A percentile compares a stretch with the other conserved stretches of the same genome.
Conservation (phyloP, 176 grass and related monocot genomes). For the Oryza officinalis region DNA sequence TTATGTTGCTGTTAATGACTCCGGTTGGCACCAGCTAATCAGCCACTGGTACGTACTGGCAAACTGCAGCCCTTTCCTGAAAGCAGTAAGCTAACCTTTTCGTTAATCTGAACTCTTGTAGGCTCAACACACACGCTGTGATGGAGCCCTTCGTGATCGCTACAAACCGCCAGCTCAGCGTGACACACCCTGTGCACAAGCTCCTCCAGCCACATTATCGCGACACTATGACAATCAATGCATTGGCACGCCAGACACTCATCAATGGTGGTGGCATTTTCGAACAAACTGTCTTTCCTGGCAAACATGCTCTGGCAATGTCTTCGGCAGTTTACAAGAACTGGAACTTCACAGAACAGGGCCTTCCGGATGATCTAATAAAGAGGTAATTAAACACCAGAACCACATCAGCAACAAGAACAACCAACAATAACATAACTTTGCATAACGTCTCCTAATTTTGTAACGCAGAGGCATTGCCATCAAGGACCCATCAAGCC, state of each 20-base stretch:
- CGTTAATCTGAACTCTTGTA: neutral
- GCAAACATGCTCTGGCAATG: constrained; percentile 30
- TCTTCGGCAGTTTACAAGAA: neutral
- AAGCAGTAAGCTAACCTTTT: neutral
- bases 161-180: constrained; percentile 24
- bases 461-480: constrained; percentile 7
- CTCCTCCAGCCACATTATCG: constrained; percentile 22
- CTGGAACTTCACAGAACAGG: constrained; percentile 32
- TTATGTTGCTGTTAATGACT: constrained; percentile 15
- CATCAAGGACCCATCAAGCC: neutral
- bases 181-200: constrained; percentile 9
- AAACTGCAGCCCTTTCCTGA: neutral
- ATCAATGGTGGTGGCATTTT: constrained; percentile 47
- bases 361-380: neutral
- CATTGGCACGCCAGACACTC: constrained; percentile 31
- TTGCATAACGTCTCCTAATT: neutral
- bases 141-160: constrained; percentile 31
- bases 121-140: constrained; percentile 28
- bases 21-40: constrained; percentile 13
- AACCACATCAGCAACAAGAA: neutral
- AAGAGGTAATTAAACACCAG: neutral
- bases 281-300: constrained; percentile 37
- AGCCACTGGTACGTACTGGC: constrained; percentile 13
- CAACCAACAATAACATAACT: neutral
- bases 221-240: constrained; percentile 38